Evolutionary conservation across 2,329 filamentous ascomycete genomes (phyloP).

Genomic region (Fusarium luffae): DNA sequence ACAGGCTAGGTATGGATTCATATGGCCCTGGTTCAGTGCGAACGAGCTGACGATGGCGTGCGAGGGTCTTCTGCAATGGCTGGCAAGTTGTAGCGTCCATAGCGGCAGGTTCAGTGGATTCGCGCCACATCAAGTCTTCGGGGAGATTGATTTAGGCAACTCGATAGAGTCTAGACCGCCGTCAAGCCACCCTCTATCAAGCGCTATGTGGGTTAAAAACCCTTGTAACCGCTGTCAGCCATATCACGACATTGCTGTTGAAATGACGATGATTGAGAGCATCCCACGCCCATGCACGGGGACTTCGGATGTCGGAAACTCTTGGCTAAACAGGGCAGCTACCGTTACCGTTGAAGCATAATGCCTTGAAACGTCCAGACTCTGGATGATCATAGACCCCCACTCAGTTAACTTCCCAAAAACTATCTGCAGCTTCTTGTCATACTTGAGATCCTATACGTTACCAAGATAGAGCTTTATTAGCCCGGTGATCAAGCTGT

Average conservation of each 20-base stretch:
- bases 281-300: conserved; percentile 28
- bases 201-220: conserved; percentile 40
- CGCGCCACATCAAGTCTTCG: conserved; percentile 33
- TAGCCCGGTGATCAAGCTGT: background rate
- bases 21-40: conserved; percentile 40
- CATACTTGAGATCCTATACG: background rate
- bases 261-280: conserved; percentile 39
- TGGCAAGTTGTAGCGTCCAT: conserved; percentile 19
- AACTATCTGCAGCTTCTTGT: background rate
- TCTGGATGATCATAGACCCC: conserved; percentile 13
- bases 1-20: background rate
- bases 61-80: conserved; percentile 42
- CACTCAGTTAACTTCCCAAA: conserved; percentile 7
- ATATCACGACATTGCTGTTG: conserved; percentile 43
- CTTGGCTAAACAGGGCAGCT: background rate
- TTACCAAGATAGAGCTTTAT: background rate
- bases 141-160: conserved; percentile 31
- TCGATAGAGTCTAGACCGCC: conserved; percentile 15
- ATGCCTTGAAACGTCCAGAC: conserved; percentile 13
- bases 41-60: conserved; percentile 48
- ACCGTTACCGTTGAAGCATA: conserved; percentile 7
- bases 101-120: conserved; percentile 17
- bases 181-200: conserved; percentile 23
- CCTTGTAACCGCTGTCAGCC: conserved; percentile 36
- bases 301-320: conserved; percentile 33